Base-by-base conservation (phyloP, 2,329 filamentous ascomycete genomes). In the Atkinsonella hypoxylon region DNA sequence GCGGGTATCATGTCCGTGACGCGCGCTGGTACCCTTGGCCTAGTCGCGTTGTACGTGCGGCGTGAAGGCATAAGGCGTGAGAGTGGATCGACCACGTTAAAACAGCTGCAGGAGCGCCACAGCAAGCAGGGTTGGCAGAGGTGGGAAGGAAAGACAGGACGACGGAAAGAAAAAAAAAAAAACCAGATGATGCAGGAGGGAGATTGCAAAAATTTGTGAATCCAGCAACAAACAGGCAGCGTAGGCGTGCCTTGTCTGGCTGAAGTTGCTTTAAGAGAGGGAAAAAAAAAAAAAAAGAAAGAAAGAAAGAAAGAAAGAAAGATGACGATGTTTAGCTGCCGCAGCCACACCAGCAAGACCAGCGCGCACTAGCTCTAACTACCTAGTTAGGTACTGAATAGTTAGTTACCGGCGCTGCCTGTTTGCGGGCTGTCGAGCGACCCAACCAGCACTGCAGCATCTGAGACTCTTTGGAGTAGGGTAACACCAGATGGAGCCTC, bases 1-100 rank as follows among this genome's bases (percentile, higher is more conserved):
- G 64, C 64, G 55, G 66, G 65, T 61, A 62, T 64, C 62, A 65
- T 67, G 60, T 61, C 65, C 66, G 65, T 68, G 66, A 68, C 65
- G 44, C 65, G 44, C 39, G 18, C 42, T 32, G 34, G 30, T 45
- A 40, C 10, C 39, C 42, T 48, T 34, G 22, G 22, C 15, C 32
- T 48, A 34, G 51, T 52, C 47, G 47, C 51, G 51, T 49, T 46
- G 43, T 44, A 49, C 47, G 47, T 44, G 40, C 17, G 4, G 2
- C 11, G 34, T 15, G 34, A 18, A 17, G 40, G 34, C 39, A 39
- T 49, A 40, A 34, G 18, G 47, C 45, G 50, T 31, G 49, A 36
- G 34, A 46, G 51, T 51, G 51, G 51, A 42, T 53, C 47, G 39
- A 30, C 47, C 46, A 51, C 53, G 48, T 54, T 51, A 39, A 31